Percentiles rank a stretch among this genome's conserved stretches.
Evolutionary conservation across 2,329 filamentous ascomycete genomes (phyloP).

Genomic region (Ophiostoma populinum): DNA sequence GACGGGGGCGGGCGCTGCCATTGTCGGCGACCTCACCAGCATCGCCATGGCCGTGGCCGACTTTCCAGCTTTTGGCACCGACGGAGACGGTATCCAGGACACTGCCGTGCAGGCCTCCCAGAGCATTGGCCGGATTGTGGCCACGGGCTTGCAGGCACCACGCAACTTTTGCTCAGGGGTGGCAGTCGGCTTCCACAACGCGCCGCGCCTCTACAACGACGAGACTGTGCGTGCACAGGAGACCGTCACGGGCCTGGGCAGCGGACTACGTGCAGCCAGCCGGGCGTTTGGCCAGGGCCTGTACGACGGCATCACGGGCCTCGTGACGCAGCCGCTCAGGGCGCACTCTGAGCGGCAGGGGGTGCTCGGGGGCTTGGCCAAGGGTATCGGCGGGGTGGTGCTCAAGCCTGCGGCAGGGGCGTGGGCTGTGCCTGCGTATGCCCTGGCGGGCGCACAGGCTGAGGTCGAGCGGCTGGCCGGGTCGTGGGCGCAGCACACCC

Average conservation of each 20-base stretch:
- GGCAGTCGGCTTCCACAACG: constrained; percentile 76
- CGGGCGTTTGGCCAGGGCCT: constrained; percentile 65
- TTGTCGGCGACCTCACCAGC: constrained; percentile 67
- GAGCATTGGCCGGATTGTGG: constrained; percentile 51
- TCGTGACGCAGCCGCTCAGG: constrained; percentile 62
- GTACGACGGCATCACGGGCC: constrained; percentile 62
- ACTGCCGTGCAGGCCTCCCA: constrained; percentile 6
- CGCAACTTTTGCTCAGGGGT: constrained; percentile 73
- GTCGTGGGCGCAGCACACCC: too few species aligned
- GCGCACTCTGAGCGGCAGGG: constrained; percentile 17
- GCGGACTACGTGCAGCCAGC: constrained; percentile 59
- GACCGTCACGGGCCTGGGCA: constrained; percentile 52
- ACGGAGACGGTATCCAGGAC: constrained; percentile 12
- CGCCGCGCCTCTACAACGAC: constrained; percentile 71
- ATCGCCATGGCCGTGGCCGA: constrained; percentile 74
- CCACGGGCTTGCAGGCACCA: constrained; percentile 60
- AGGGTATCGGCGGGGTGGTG: constrained; percentile 63
- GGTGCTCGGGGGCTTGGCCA: constrained; percentile 36
- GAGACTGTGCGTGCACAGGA: constrained; percentile 43
- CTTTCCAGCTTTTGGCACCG: constrained; percentile 34
- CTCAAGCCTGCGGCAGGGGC: constrained; percentile 65
- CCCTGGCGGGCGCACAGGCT: constrained; percentile 67
- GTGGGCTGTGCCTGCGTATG: constrained; percentile 61
- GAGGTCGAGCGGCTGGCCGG: constrained; percentile 48
- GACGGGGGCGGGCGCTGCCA: constrained; percentile 55